Base-by-base conservation (phyloP, 345 rosid species). In the Citrus glauca region DNA sequence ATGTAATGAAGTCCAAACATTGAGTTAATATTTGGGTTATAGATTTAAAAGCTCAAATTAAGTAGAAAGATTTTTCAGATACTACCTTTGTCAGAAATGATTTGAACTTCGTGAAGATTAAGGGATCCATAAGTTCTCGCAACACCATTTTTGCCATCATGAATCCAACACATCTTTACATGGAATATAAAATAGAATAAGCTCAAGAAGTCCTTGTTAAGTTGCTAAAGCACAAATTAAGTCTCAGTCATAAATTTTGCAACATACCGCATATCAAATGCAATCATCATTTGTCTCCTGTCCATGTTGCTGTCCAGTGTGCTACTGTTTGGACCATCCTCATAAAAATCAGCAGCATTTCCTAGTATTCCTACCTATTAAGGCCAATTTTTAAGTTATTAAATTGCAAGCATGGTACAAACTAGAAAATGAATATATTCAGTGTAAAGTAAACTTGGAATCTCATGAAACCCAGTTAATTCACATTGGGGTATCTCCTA, bases 131-230 rank as follows among this genome's bases (percentile, higher is more conserved):
- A 72, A 93, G 94, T 77, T 95, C 99, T 82, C 85, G 87, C 85
- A 92, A 76, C 83, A 93, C 94, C 99, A 95, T 95, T 87, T 95
- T 93, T n/a, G 93, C 99, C 97, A 95, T 92, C 90, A 93, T 95
- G 88, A 91, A 93, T 57, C 99, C 99, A 76, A 95, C 92, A 76
- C 98, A 93, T 82, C 98, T 95, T 76, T 72, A 77, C 67, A 79
- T 60, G 62, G 77, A 45, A 66, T 68, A 71, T 24, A 40, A 80
- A 78, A 84, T 19, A 79, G 30, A 77, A 74, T 73, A 69, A 77
- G 80, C 71, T 77, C 60, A 72, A 13, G 38, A 59, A 76, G 27
- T 77, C 76, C 62, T 71, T 35, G 53, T 40, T 72, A 60, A 32
- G 56, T 24, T 53, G 50, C 38, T 68, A 30, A 75, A 66, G 71